A percentile compares a stretch with the other conserved stretches of the same genome.
These are phyloP conservation scores for Kodamaea kaohsiungensis DNA, from an alignment of 805 yeast species.

Conservation along the genomic window DNA sequence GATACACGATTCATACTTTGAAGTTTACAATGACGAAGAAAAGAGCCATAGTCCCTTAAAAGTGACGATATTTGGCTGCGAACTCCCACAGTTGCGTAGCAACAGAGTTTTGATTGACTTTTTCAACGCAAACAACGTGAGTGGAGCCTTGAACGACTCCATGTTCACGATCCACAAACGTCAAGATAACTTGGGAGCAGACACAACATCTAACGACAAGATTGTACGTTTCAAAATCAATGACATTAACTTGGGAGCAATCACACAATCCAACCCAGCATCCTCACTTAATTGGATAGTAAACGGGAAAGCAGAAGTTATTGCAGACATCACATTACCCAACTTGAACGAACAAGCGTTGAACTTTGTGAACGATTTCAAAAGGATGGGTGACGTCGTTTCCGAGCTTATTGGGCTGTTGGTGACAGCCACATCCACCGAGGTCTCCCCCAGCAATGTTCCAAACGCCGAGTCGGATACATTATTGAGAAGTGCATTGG, in stretches of 20 bases:
- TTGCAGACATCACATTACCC: constrained; percentile 75
- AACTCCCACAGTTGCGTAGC: constrained; percentile 59
- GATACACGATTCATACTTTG: constrained; percentile 53
- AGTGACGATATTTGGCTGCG: constrained; percentile 64
- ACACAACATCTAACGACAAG: constrained; percentile 28
- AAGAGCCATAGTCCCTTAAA: constrained; percentile 35
- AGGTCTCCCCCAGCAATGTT: constrained; percentile 5
- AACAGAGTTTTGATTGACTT: constrained; percentile 63
- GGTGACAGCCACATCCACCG: constrained; percentile 16
- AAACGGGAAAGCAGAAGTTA: constrained; percentile 67
- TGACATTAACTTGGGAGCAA: constrained; percentile 39
- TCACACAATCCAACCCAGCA: constrained; percentile 27
- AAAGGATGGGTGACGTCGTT: constrained; percentile 26
- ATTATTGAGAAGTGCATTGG: constrained; percentile 39
- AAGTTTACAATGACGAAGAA: constrained; percentile 29
- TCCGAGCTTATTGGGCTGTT: constrained; percentile 30
- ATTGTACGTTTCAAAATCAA: constrained; percentile 42
- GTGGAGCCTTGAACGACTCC: constrained; percentile 75
- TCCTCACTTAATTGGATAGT: constrained; percentile 70
- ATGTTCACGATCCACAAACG: constrained; percentile 76
- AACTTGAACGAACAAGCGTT: constrained; percentile 30
- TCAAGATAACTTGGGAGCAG: constrained; percentile 52
- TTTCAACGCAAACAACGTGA: constrained; percentile 66
- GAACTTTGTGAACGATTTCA: constrained; percentile 19
- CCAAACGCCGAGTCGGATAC: constrained; percentile 13